A percentile compares a stretch with the other conserved stretches of the same genome.
Evolutionary conservation across 257 asterid genomes (phyloP).

Genomic region (Salvia miltiorrhiza): DNA sequence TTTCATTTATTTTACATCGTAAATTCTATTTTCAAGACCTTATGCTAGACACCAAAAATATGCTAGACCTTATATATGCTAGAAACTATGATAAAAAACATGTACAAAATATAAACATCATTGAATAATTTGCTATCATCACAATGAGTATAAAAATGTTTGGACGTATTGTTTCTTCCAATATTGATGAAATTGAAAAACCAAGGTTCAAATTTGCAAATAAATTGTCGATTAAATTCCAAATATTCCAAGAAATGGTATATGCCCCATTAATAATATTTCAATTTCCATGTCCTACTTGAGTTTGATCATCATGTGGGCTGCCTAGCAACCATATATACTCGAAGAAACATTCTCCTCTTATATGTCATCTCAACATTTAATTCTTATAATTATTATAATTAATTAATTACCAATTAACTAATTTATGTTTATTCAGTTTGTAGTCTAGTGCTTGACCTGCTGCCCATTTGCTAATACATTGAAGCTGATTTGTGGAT

Average conservation of each 20-base stretch:
- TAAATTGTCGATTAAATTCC: neutral
- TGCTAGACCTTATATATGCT: no score
- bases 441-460: constrained; percentile 21
- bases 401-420: neutral
- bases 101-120: no score
- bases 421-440: neutral
- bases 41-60: no score
- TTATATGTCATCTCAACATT: no score
- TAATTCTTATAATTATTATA: no score
- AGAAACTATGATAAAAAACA: no score
- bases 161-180: no score
- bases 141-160: no score
- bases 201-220: neutral
- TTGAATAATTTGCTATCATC: no score
- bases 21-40: no score
- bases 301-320: constrained; percentile 29
- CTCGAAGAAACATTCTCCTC: constrained; percentile 45
- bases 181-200: neutral
- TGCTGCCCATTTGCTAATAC: constrained; percentile 23
- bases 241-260: neutral
- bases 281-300: neutral
- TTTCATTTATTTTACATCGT: no score
- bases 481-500: constrained; percentile 25
- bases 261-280: no score
- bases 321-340: neutral